A percentile compares a stretch with the other conserved stretches of the same genome.
Evolutionary conservation across 331 rosid species (phyloP).

Genomic region (Quercus tomentella): DNA sequence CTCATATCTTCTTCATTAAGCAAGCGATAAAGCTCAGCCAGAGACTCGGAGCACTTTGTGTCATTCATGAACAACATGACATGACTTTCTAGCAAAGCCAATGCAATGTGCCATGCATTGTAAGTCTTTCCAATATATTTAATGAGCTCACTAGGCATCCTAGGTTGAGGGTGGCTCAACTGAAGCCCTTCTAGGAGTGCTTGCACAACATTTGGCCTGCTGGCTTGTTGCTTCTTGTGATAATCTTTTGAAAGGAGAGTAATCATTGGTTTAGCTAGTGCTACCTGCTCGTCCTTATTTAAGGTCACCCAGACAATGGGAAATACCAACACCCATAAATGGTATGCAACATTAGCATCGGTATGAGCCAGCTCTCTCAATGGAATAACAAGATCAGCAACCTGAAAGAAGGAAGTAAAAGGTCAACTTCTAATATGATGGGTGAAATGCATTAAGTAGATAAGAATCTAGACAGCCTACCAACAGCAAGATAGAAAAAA

Average conservation of each 20-base stretch:
- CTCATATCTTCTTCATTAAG: slow-evolving; percentile 98
- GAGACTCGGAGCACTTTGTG: slow-evolving; percentile 87
- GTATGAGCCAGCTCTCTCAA: slow-evolving; percentile 94
- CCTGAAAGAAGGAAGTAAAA: slow-evolving; percentile 38
- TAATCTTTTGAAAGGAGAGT: slow-evolving; percentile 89
- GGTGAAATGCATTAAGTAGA: background rate
- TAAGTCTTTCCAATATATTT: slow-evolving; percentile 96
- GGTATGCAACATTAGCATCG: slow-evolving; percentile 99
- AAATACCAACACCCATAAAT: slow-evolving; percentile 83
- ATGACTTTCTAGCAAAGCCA: slow-evolving; percentile 96
- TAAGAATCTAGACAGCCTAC: background rate
- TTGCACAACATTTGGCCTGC: slow-evolving; percentile 97
- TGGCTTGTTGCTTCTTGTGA: slow-evolving; percentile 92
- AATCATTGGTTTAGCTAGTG: slow-evolving; percentile 96
- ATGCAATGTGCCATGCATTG: slow-evolving; percentile 97
- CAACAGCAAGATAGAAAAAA: background rate
- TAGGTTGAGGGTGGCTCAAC: slow-evolving; percentile 98
- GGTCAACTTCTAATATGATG: background rate
- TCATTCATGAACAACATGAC: slow-evolving; percentile 85
- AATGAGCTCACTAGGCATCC: slow-evolving; percentile 99
- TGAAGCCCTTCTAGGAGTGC: slow-evolving; percentile 99
- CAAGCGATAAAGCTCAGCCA: slow-evolving; percentile 84
- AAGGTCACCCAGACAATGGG: slow-evolving; percentile 98
- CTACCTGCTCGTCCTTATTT: slow-evolving; percentile 89
- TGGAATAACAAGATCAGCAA: slow-evolving; percentile 85